These are phyloP conservation scores for Fusarium pseudoanthophilum DNA, from an alignment of 2,329 filamentous ascomycete species.

Conservation along the genomic window DNA sequence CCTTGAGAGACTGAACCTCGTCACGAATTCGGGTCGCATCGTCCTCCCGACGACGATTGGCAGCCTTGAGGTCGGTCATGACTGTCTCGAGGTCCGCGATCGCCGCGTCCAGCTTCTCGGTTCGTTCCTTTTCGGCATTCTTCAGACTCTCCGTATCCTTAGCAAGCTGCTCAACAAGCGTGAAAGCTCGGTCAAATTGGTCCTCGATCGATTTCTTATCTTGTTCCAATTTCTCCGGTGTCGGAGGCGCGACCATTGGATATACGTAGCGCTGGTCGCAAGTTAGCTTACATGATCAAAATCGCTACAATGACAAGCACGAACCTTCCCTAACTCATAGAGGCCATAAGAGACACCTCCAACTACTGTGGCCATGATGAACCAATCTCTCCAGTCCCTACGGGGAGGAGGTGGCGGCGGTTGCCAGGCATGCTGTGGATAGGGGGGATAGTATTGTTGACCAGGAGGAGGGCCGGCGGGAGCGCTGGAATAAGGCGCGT, in stretches of 20 bases:
- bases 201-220: slow-evolving; percentile 95
- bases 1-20: slow-evolving; percentile 84
- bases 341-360: slow-evolving; percentile 89
- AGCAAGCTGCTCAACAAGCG: slow-evolving; percentile 88
- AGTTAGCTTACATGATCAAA: slow-evolving; percentile 22
- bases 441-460: slow-evolving; percentile 60
- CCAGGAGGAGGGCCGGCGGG: slow-evolving; percentile 56
- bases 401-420: slow-evolving; percentile 71
- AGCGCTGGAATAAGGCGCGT: slow-evolving; percentile 57
- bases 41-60: slow-evolving; percentile 84
- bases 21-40: slow-evolving; percentile 88
- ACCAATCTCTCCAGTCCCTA: slow-evolving; percentile 98
- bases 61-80: slow-evolving; percentile 81
- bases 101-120: slow-evolving; percentile 82
- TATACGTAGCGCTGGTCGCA: slow-evolving; percentile 80
- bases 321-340: slow-evolving; percentile 86
- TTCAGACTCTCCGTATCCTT: slow-evolving; percentile 92
- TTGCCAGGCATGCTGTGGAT: slow-evolving; percentile 67
- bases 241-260: slow-evolving; percentile 91
- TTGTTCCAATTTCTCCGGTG: slow-evolving; percentile 90
- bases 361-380: slow-evolving; percentile 98
- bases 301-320: slow-evolving; percentile 6
- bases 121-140: slow-evolving; percentile 83
- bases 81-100: slow-evolving; percentile 87
- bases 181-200: slow-evolving; percentile 91